Percentiles rank a stretch among this genome's conserved stretches.
These are phyloP conservation scores for Sonneratia alba DNA, from an alignment of 345 rosid genomes.

Conservation along the genomic window DNA sequence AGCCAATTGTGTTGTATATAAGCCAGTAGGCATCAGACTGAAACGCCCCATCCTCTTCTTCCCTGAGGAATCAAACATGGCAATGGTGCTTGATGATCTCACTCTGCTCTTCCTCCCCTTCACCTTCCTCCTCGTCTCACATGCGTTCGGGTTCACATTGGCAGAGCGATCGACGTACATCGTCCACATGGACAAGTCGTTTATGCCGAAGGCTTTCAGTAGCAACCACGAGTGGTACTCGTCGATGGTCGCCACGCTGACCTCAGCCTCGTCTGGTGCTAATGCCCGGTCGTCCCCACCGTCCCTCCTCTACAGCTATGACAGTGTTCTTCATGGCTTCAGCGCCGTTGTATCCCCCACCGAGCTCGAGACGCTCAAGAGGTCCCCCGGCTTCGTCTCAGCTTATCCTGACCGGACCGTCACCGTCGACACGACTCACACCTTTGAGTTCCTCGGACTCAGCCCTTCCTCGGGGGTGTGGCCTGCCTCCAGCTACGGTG, in stretches of 20 bases:
- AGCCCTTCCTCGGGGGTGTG: constrained; percentile 17
- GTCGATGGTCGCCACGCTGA: constrained; percentile 7
- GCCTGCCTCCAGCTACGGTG: constrained; percentile 27
- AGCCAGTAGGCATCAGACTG: background rate
- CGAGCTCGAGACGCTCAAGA: constrained; percentile 26
- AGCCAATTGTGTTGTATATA: background rate
- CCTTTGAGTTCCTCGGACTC: constrained; percentile 30
- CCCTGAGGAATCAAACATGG: background rate
- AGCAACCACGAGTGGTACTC: constrained; percentile 15
- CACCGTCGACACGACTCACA: constrained; percentile 30
- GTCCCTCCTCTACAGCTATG: constrained; percentile 18
- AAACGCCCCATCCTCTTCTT: background rate
- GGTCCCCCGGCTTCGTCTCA: constrained; percentile 27
- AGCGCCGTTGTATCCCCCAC: constrained; percentile 28
- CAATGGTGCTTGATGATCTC: background rate
- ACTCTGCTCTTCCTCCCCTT: background rate
- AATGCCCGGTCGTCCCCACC: background rate
- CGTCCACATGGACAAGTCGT: constrained; percentile 29
- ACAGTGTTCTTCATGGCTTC: constrained; percentile 24
- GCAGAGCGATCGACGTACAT: constrained; percentile 14
- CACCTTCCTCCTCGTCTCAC: background rate
- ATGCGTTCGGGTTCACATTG: background rate
- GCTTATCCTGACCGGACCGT: constrained; percentile 22
- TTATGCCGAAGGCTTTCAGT: constrained; percentile 19
- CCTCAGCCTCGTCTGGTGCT: background rate